phyloP scores from a whole-genome alignment of 768 basidiomycete genomes.

The Lentinula edodes region DNA sequence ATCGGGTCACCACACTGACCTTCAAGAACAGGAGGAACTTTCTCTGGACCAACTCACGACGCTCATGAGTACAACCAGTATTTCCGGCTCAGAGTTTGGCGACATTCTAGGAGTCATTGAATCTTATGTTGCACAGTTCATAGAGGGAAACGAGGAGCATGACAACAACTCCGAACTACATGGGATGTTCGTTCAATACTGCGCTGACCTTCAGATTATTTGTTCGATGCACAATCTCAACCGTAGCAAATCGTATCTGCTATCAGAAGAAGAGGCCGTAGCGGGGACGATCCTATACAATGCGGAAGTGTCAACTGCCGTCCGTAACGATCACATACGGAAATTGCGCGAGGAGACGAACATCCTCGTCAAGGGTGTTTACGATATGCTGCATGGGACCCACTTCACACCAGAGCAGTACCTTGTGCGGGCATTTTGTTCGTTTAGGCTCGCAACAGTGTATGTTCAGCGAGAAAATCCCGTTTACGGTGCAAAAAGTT shows the following conservation, averaged over 20 bases:
- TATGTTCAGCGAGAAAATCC: conserved; percentile 8
- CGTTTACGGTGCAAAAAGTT: conserved; percentile 57
- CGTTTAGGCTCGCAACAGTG: conserved; percentile 41
- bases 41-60: no score
- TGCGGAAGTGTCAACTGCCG: conserved; percentile 45
- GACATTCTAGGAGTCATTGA: conserved; percentile 14
- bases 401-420: conserved; percentile 37
- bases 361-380: conserved; percentile 42
- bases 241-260: conserved; percentile 28
- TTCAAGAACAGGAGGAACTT: neutral
- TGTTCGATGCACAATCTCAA: conserved; percentile 45
- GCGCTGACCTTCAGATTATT: conserved; percentile 40
- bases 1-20: neutral
- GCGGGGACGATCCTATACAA: conserved; percentile 64
- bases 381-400: conserved; percentile 39
- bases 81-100: no score
- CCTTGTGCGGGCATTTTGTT: conserved; percentile 47
- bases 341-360: conserved; percentile 52
- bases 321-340: conserved; percentile 47
- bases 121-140: conserved; percentile 16
- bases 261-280: conserved; percentile 61
- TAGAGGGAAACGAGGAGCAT: conserved; percentile 12
- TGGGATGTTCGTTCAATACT: conserved; percentile 34
- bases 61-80: no score
- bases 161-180: neutral